These are phyloP conservation scores for Excoecaria cochinchinensis DNA, from an alignment of 345 rosid species.

Conservation along the genomic window DNA sequence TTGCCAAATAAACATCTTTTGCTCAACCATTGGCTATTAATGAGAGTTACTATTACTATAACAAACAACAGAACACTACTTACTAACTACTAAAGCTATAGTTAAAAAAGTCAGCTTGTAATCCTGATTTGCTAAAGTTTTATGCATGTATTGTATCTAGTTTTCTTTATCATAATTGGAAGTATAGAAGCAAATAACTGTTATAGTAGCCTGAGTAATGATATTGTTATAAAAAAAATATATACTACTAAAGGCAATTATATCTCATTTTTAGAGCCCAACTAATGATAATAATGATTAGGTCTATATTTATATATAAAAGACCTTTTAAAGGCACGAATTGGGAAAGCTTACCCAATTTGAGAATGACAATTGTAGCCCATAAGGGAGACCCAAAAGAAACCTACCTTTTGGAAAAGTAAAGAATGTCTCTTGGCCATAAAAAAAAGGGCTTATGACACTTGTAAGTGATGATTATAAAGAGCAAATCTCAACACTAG, in stretches of 20 bases:
- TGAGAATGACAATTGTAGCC: slow-evolving; percentile 56
- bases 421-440: slow-evolving; percentile 35
- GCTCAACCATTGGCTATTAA: background rate
- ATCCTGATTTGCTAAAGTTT: background rate
- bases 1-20: background rate
- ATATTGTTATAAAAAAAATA: slow-evolving; percentile 8
- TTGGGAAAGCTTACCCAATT: slow-evolving; percentile 45
- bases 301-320: slow-evolving; percentile 28
- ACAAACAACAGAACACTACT: background rate
- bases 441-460: slow-evolving; percentile 23
- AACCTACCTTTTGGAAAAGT: slow-evolving; percentile 35
- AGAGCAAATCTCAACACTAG: slow-evolving; percentile 33
- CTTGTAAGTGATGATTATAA: slow-evolving; percentile 39
- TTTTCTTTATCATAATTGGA: slow-evolving; percentile 21
- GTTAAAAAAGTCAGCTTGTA: background rate
- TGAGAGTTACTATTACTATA: background rate
- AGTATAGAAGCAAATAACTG: slow-evolving; percentile 11
- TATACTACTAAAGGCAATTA: slow-evolving; percentile 16
- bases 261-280: slow-evolving; percentile 35
- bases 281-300: slow-evolving; percentile 37
- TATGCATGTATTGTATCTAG: background rate
- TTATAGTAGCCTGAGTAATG: slow-evolving; percentile 23
- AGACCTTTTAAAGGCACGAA: slow-evolving; percentile 32
- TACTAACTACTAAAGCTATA: background rate
- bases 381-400: slow-evolving; percentile 60